Evolutionary conservation across 306 rosid species (phyloP), one percentile per base, ranked within the genome.

Genomic region (Corylus heterophylla): DNA sequence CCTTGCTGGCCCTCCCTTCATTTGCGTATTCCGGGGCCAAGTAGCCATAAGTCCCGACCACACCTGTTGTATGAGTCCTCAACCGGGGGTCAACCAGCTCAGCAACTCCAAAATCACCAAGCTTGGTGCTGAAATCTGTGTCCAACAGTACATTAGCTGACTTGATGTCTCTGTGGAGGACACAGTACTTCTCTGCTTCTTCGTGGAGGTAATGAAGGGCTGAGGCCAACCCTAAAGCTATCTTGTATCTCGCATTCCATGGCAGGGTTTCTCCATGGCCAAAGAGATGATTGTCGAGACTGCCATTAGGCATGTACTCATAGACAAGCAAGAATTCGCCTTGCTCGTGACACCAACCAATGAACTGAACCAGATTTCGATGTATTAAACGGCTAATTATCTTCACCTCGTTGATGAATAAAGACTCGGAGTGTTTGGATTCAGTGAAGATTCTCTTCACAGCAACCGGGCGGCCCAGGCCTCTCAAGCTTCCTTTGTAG

Each of bases 121-220:
- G 88, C 74, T 90, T 90, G 0, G 88, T 79, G 79, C 75, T 87
- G 69, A 88, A 91, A 72, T 87, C 83, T 0, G 63, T 74, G 75
- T 91, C 91, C 54, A 91, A n/a, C 45, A 91, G 44, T 50, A 91
- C 76, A 56, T 91, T 87, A 2, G 87, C 90, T 0, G 93, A 87
- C 44, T 89, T 91, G 3, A 89, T 87, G 37, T 89, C 96, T 27
- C 93, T 83, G 9, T 87, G 93, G 25, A 89, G 87, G 13, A 91
- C 84, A 69, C 86, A 84, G 45, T 86, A 88, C 37, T 58, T 27
- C 51, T 89, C 88, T 2, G 86, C 88, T 3, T 89, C 96, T 51
- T 86, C 93, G 1, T 89, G 93, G 48, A 89, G 93, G 71, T 91
- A 87, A 6, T 78, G 89, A 54, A 90, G 80, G 13, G 92, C 94